Percentiles rank a stretch among this genome's conserved stretches.
phyloP scores from a whole-genome alignment of 305 asterid species.

The Fraxinus sp. region DNA sequence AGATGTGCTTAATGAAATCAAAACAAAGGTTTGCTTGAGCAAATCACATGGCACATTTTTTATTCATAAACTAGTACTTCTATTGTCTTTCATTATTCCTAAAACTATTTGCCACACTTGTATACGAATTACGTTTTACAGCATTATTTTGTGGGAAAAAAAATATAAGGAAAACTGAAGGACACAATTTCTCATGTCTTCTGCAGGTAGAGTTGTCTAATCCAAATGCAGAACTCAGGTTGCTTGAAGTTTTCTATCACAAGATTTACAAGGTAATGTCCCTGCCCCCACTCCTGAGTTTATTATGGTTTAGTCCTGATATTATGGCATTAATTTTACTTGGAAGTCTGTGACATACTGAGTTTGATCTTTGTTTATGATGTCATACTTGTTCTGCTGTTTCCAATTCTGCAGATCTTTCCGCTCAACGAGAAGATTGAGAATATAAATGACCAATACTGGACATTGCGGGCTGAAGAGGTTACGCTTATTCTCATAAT shows the following conservation, averaged over 20 bases:
- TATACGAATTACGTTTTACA: background rate
- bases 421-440: constrained; percentile 67
- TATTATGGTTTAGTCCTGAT: constrained; percentile 7
- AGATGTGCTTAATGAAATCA: constrained; percentile 88
- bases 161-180: background rate
- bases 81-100: constrained; percentile 2
- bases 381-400: constrained; percentile 13
- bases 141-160: background rate
- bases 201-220: constrained; percentile 89
- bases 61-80: background rate
- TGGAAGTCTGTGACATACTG: background rate
- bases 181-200: constrained; percentile 22
- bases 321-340: constrained; percentile 1
- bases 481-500: constrained; percentile 29
- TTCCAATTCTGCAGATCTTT: constrained; percentile 54
- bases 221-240: constrained; percentile 89
- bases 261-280: constrained; percentile 89
- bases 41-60: constrained; percentile 3
- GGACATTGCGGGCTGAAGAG: constrained; percentile 84
- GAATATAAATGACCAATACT: constrained; percentile 68
- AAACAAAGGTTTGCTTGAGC: constrained; percentile 64
- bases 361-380: constrained; percentile 4
- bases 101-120: background rate
- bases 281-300: constrained; percentile 12
- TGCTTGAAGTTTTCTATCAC: constrained; percentile 97